Percentiles rank a stretch among this genome's conserved stretches.
These are phyloP conservation scores for Polytrichum commune DNA, from an alignment of 225 moss, liverwort and hornwort species.

Conservation along the genomic window DNA sequence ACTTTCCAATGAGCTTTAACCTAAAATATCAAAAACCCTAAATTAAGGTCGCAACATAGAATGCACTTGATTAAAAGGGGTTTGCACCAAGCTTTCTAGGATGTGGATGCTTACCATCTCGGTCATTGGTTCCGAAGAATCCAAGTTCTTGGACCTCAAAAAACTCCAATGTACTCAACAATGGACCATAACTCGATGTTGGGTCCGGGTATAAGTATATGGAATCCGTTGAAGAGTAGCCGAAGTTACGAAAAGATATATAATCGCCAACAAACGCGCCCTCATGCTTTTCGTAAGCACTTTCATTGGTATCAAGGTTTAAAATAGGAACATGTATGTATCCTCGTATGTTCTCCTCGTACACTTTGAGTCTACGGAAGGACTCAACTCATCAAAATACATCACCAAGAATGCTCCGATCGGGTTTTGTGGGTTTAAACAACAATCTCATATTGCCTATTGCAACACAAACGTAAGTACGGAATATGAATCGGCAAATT, in stretches of 20 bases:
- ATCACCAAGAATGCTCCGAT: neutral
- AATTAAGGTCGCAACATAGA: no score
- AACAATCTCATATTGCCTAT: no score
- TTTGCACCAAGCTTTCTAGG: no score
- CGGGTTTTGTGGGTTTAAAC: no score
- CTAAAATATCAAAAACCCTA: no score
- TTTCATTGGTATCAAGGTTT: neutral
- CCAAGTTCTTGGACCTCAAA: neutral
- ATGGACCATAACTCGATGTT: conserved; percentile 7
- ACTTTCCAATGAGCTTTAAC: no score
- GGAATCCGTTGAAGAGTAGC: neutral
- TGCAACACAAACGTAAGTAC: no score
- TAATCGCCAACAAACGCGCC: neutral
- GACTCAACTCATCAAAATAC: conserved; percentile 26
- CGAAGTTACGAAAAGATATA: neutral
- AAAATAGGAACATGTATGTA: accelerated
- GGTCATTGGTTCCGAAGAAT: neutral
- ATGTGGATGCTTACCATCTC: conserved; percentile 21
- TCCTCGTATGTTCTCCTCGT: conserved; percentile 3
- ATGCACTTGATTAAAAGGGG: no score
- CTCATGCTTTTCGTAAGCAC: neutral
- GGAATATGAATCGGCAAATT: no score
- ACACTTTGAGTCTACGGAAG: neutral
- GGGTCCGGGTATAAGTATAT: neutral
- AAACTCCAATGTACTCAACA: conserved; percentile 26